Evolutionary conservation across 1,284 basidiomycete species (phyloP), one percentile per base, ranked within the genome.

Genomic region (Heterobasidion annosum): DNA sequence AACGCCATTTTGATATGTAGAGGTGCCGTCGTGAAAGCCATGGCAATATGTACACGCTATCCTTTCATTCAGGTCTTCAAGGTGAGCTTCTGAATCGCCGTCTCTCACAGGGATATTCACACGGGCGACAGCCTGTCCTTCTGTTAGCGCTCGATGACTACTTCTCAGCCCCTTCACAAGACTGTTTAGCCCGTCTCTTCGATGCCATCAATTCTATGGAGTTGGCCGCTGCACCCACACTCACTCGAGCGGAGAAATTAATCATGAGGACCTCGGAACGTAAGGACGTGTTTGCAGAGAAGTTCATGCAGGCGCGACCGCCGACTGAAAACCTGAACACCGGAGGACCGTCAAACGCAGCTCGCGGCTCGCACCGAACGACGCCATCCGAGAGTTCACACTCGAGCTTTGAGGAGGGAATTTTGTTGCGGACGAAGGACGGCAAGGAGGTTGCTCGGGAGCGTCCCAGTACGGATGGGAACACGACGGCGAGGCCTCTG

Each of bases 61-160:
- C 94, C 97, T 0, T 98, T 91, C 69, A 93, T 99, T 57, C 93
- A 98, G 63, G 92, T 98, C 64, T 99, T 97, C 83, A 98, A 98
- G 79, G 93, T 88, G 57, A 59, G 75, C 67, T 16, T 40, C 25
- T 10, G 15, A 19, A 37, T 15, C 48, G 34, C 45, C 37, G 16
- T 50, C 4, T 33, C 18, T 50, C 25, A 12, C 50, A 34, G 6
- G 9, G 40, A 18, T 13, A 32, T 34, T 18, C n/a, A 15, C 32
- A 8, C 42, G 53, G 8, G 56, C 8, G 34, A 43, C 63, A 95
- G 92, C 95, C 96, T 5, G 83, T 97, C 37, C 80, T 99, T 3
- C 74, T 98, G 0, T 86, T 98, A 63, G 96, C 96, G 1, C 78
- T 99, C 35, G 94, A 98, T 67, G 93, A 98, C 70, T 99, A 98